phyloP scores from a whole-genome alignment of 108 stramenopile genomes.

The Nannochloropsis salina region DNA sequence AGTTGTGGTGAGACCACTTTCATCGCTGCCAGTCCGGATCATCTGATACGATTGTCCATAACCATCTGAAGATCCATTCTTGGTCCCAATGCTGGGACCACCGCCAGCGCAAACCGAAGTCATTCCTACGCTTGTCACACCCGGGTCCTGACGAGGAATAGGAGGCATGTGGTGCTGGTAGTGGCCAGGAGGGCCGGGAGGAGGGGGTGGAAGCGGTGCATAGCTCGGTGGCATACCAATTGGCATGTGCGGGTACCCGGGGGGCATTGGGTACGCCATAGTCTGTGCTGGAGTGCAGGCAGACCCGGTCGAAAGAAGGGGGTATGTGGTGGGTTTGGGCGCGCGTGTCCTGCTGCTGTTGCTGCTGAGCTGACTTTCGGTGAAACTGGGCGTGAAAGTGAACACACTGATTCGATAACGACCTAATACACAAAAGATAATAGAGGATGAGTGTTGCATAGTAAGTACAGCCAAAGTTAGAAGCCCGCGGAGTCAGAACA shows the following conservation, averaged over 20 bases:
- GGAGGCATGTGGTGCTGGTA: slow-evolving; percentile 1
- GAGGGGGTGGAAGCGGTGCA: background rate
- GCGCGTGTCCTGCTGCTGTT: background rate
- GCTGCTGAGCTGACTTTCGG: background rate
- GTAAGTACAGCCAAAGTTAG: no score
- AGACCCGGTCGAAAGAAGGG: background rate
- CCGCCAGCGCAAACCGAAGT: no score
- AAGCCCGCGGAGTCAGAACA: no score
- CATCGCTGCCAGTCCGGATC: background rate
- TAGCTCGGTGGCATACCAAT: background rate
- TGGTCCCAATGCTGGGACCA: no score
- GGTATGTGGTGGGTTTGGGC: slow-evolving; percentile 19
- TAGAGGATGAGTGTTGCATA: no score
- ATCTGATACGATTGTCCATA: background rate
- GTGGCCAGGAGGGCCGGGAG: slow-evolving; percentile 1
- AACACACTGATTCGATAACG: no score
- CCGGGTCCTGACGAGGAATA: background rate
- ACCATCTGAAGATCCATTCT: no score
- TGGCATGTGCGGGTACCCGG: background rate
- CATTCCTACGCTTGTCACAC: background rate
- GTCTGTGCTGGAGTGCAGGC: background rate
- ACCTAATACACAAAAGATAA: no score
- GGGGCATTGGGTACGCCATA: slow-evolving; percentile 10
- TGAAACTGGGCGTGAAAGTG: no score
- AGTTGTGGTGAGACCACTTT: background rate